Percentiles rank a stretch among this genome's conserved stretches.
These are phyloP conservation scores for barrel medic (Medicago truncatula) DNA, from an alignment of 306 rosid species.

Conservation along the genomic window MtrunA17r5.0-ANR NC_053049.1:39867001-39867500, in stretches of 20 bases:
- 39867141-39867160: background rate
- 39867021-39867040: background rate
- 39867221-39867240: background rate
- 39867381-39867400: too few relatives aligned
- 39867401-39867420: too few relatives aligned
- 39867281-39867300: too few relatives aligned
- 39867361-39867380: too few relatives aligned
- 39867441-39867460: too few relatives aligned
- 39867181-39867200: background rate
- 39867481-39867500: background rate
- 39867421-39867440: too few relatives aligned
- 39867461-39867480: too few relatives aligned
- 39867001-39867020: background rate
- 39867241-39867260: background rate
- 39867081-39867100: background rate
- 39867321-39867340: too few relatives aligned
- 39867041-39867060: slow-evolving; percentile 12
- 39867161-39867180: slow-evolving; percentile 4
- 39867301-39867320: too few relatives aligned
- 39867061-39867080: background rate
- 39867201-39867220: background rate
- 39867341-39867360: too few relatives aligned
- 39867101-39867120: background rate
- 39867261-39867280: background rate
- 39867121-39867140: too few relatives aligned